Percentiles rank a stretch among this genome's conserved stretches.
Evolutionary conservation across 192 early-diverging fungal species (phyloP).

Genomic region (Mortierella alpina): DNA sequence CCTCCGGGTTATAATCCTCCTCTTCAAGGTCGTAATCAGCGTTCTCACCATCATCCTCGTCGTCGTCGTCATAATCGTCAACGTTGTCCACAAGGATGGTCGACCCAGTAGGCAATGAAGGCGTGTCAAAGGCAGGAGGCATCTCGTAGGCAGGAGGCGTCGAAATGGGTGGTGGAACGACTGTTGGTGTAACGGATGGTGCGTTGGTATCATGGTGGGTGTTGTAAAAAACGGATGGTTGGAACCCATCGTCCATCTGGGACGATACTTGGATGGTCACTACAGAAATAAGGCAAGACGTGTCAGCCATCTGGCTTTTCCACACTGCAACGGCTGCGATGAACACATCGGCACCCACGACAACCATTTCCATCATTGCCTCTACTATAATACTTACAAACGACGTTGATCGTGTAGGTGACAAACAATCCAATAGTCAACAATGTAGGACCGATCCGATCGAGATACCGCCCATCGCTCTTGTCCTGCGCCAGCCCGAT

Average conservation of each 20-base stretch:
- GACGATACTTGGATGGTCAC: constrained; percentile 36
- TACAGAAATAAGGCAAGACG: not conserved
- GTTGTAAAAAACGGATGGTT: constrained; percentile 14
- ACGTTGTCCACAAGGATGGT: constrained; percentile 18
- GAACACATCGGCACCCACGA: not conserved
- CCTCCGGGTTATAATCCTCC: not conserved
- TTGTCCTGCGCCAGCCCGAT: constrained; percentile 14
- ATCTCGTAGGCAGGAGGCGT: constrained; percentile 17
- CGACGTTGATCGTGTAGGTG: constrained; percentile 32
- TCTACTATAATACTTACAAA: constrained; percentile 17
- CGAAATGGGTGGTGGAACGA: not conserved
- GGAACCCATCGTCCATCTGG: constrained; percentile 9
- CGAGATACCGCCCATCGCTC: constrained; percentile 26
- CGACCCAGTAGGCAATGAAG: constrained; percentile 20
- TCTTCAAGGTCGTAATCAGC: not conserved
- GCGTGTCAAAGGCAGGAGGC: constrained; percentile 28
- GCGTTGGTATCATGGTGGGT: not conserved
- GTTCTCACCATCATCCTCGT: not conserved
- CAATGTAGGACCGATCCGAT: constrained; percentile 35
- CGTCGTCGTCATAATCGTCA: constrained; percentile 10
- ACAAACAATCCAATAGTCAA: constrained; percentile 24
- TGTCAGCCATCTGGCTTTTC: not conserved
- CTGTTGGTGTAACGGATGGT: not conserved
- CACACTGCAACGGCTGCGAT: not conserved
- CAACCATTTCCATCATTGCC: not conserved